Base-by-base conservation (phyloP, 2,329 filamentous ascomycete species). In the Sordariomycetes sp. region DNA sequence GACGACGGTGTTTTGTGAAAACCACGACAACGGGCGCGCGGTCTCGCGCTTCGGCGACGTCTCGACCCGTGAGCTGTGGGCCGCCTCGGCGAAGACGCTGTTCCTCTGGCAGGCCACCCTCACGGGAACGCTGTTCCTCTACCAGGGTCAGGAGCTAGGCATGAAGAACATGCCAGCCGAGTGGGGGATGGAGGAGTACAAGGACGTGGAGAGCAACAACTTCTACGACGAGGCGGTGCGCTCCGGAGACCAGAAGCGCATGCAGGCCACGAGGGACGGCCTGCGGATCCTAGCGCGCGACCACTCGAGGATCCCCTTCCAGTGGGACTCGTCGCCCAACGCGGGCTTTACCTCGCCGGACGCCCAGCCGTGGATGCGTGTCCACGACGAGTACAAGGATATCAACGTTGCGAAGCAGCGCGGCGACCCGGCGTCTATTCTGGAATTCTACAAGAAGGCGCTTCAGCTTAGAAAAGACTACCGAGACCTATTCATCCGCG, bases 241-340 rank as follows among this genome's bases (percentile, higher is more conserved):
- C 51, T 22, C 74, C 72, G 53, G 62, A 60, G 69, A 73, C 60
- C 67, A 69, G 3, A 66, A 70, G 22, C 71, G 68, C 56, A 67
- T 73, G 37, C 65, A 68, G 8, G 65, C 69, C 20, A 68, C 69
- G 64, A 74, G 61, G 60, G 61, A 62, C 11, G 75, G 80, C 18
- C 74, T 85, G 64, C 78, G 81, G 60, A 73, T 76, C 62, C 82
- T 83, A 65, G 82, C 79, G 7, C 71, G 87, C 24, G 88, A 91
- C 69, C 88, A 91, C 68, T 83, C 82, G 6, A 78, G 88, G 53
- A 83, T 85, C 0, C 87, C 87, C 0, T 85, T 91, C 69, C 86
- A 89, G 65, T 91, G 88, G 87, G 76, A 83, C 61, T 65, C 89
- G 60, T 86, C 75, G 0, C 56, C 56, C 7, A 37, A 58, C 34